Conservation (phyloP, 257 asterid species). For the Scutellaria minor region DNA sequence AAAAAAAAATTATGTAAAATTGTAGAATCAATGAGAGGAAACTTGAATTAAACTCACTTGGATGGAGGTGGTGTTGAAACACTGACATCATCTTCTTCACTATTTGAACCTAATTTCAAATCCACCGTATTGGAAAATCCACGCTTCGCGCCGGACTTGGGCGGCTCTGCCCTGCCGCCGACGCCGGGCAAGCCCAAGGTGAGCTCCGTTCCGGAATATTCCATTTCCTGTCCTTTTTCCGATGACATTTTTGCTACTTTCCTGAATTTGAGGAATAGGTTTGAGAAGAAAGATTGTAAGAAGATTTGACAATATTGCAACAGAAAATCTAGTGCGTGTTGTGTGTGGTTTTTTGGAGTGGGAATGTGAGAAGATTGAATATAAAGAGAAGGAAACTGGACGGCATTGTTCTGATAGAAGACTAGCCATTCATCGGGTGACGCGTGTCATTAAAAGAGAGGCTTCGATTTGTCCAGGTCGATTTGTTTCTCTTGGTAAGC, state of each 20-base stretch:
- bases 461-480: constrained; percentile 43
- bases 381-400: constrained; percentile 24
- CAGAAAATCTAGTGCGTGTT: constrained; percentile 1
- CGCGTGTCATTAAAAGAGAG: constrained; percentile 38
- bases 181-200: constrained; percentile 75
- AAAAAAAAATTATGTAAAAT: too few relatives aligned
- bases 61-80: constrained; percentile 43
- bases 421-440: constrained; percentile 21
- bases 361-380: constrained; percentile 24
- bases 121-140: constrained; percentile 47
- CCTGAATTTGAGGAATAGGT: background rate
- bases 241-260: constrained; percentile 25
- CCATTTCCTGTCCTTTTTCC: constrained; percentile 38
- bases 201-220: constrained; percentile 63
- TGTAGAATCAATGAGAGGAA: background rate
- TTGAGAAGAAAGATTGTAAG: constrained; percentile 1
- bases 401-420: background rate
- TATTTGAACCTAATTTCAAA: constrained; percentile 42
- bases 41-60: constrained; percentile 47
- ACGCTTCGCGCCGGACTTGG: constrained; percentile 55
- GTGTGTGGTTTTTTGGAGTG: constrained; percentile 13
- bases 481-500: constrained; percentile 30
- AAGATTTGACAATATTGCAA: background rate
- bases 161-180: constrained; percentile 38
- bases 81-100: constrained; percentile 36